These are phyloP conservation scores for Solanum chacoense DNA, from an alignment of 305 asterid genomes.

Conservation along the genomic window DNA sequence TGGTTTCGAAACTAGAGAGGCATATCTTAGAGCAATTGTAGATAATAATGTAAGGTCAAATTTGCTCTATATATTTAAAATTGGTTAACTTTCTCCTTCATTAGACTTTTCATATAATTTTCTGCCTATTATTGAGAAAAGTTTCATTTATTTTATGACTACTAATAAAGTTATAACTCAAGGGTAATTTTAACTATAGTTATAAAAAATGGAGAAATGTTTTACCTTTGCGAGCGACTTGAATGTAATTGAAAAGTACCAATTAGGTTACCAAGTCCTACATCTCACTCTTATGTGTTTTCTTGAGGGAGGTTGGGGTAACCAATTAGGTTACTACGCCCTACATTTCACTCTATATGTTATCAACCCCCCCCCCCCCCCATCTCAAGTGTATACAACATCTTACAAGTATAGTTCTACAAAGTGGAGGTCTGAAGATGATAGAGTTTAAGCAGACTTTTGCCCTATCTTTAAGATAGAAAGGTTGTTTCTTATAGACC, in stretches of 20 bases:
- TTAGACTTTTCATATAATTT: neutral
- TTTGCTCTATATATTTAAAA: neutral
- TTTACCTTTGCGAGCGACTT: neutral
- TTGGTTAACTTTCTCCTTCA: neutral
- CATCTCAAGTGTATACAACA: neutral
- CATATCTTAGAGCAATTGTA: neutral
- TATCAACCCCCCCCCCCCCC: neutral
- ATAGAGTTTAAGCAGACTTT: neutral
- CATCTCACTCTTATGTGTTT: neutral
- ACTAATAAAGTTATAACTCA: no score
- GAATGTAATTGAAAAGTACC: neutral
- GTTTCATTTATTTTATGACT: neutral
- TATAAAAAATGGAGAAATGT: neutral
- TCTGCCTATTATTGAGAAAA: neutral
- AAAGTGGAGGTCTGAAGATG: neutral
- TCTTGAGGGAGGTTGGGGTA: neutral
- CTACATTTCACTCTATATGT: neutral
- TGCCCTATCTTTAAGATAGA: neutral
- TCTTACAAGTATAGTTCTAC: neutral
- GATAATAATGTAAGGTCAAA: neutral
- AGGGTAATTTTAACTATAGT: neutral
- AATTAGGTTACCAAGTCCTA: neutral
- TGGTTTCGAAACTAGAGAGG: neutral
- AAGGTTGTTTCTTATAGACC: accelerated
- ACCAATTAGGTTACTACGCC: neutral